phyloP scores from a whole-genome alignment of 768 basidiomycete species.

The Trametes meyenii region DNA sequence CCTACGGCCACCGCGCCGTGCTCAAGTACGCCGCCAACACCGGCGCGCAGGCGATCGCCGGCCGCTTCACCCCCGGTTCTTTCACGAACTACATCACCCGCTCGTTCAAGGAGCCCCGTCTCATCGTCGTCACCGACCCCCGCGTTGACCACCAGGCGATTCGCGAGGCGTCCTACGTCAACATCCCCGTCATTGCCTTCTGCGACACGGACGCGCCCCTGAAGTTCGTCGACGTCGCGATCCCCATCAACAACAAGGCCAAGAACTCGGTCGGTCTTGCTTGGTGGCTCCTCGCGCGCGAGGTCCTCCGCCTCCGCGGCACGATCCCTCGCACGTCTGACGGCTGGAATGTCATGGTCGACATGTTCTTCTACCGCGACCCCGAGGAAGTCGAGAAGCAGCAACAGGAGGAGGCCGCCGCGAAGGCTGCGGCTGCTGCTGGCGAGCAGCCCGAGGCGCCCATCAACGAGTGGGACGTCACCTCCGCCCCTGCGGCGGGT shows the following conservation, averaged over 20 bases:
- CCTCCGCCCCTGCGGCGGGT: conserved; percentile 67
- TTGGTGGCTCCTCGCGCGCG: conserved; percentile 97
- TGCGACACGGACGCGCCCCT: conserved; percentile 98
- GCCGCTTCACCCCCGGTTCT: conserved; percentile 97
- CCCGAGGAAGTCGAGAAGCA: conserved; percentile 99
- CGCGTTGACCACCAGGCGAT: conserved; percentile 99
- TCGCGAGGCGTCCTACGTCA: conserved; percentile 99
- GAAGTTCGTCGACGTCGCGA: conserved; percentile 96
- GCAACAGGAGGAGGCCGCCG: conserved; percentile 90
- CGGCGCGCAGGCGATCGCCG: conserved; percentile 97
- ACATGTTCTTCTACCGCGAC: conserved; percentile 99
- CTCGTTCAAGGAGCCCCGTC: conserved; percentile 99
- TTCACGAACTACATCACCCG: conserved; percentile 99
- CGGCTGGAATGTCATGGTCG: conserved; percentile 98
- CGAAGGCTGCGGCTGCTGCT: conserved; percentile 67
- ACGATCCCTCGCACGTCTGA: conserved; percentile 89
- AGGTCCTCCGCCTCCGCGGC: conserved; percentile 94
- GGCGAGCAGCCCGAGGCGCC: conserved; percentile 56
- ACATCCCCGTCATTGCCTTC: conserved; percentile 99
- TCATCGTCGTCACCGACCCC: conserved; percentile 98
- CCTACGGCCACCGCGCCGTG: conserved; percentile 99
- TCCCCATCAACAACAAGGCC: conserved; percentile 99
- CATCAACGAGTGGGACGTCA: conserved; percentile 74
- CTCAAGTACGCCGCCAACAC: conserved; percentile 98
- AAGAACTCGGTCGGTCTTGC: conserved; percentile 96